Percentiles rank a stretch among this genome's conserved stretches.
Evolutionary conservation across 768 basidiomycete species (phyloP).

Genomic region (Mrakia blollopis): DNA sequence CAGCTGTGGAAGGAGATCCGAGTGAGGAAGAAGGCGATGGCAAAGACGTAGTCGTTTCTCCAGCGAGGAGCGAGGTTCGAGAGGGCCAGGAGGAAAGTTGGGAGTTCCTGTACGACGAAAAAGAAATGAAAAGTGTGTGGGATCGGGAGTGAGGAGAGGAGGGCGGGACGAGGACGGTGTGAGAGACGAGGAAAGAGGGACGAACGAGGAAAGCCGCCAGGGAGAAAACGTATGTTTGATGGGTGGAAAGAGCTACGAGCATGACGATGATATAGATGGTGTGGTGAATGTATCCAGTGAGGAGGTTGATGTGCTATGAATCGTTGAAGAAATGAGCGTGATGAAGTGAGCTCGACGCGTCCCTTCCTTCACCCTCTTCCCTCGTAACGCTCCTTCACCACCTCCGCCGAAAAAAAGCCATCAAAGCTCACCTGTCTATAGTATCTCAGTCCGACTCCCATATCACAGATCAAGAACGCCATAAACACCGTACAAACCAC

Average conservation of each 20-base stretch:
- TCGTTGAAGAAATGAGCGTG: not conserved
- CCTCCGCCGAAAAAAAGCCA: too few relatives aligned
- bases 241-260: not conserved
- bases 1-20: slow-evolving; percentile 2
- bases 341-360: not conserved
- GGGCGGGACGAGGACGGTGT: too few relatives aligned
- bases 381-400: too few relatives aligned
- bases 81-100: slow-evolving; percentile 22
- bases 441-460: not conserved
- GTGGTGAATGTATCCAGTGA: slow-evolving; percentile 13
- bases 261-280: slow-evolving; percentile 2
- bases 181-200: too few relatives aligned
- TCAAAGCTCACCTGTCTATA: not conserved
- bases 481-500: slow-evolving; percentile 9
- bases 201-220: slow-evolving; percentile 9
- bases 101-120: slow-evolving; percentile 4
- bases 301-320: slow-evolving; percentile 20
- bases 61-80: not conserved
- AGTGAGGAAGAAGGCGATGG: slow-evolving; percentile 7
- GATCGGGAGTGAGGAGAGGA: too few relatives aligned
- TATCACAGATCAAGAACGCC: slow-evolving; percentile 8
- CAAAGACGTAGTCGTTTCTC: slow-evolving; percentile 19
- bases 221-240: slow-evolving; percentile 1
- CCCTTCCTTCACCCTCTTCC: not conserved
- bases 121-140: too few relatives aligned